A percentile compares a stretch with the other conserved stretches of the same genome.
Conservation (phyloP, 106 monocot genomes). For the Ottelia alismoides region DNA sequence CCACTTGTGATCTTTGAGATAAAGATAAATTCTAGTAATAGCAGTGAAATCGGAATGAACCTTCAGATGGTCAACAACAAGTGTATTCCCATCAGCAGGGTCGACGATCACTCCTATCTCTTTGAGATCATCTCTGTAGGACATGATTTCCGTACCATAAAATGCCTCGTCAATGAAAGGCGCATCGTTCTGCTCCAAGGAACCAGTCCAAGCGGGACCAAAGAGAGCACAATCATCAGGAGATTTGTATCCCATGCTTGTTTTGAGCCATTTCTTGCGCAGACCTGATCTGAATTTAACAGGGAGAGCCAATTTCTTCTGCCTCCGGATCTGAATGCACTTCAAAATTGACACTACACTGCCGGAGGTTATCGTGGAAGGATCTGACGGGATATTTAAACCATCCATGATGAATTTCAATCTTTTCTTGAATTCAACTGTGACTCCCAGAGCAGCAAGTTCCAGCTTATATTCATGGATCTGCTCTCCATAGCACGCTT, state of each 20-base stretch:
- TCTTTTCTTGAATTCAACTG: conserved; percentile 16
- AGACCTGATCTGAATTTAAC: conserved; percentile 11
- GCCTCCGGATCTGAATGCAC: conserved; percentile 20
- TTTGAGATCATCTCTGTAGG: conserved; percentile 11
- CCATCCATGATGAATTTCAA: conserved; percentile 21
- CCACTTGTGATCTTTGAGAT: conserved; percentile 20
- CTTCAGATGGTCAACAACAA: conserved; percentile 16
- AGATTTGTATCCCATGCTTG: conserved; percentile 12
- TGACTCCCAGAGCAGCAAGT: conserved; percentile 32
- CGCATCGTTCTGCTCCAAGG: conserved; percentile 15
- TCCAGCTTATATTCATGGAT: conserved; percentile 34
- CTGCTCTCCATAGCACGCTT: conserved; percentile 11
- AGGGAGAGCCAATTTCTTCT: background rate
- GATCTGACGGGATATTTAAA: conserved; percentile 22
- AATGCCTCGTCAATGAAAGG: conserved; percentile 37
- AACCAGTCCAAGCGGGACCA: conserved; percentile 14
- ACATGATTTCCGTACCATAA: conserved; percentile 23
- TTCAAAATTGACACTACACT: conserved; percentile 20
- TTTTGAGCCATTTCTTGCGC: conserved; percentile 35
- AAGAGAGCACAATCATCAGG: conserved; percentile 19
- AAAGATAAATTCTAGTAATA: conserved; percentile 27
- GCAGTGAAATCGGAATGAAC: conserved; percentile 4
- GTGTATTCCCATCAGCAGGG: background rate
- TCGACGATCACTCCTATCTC: conserved; percentile 28
- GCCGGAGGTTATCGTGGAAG: conserved; percentile 10